Base-by-base conservation (phyloP, 495 filamentous ascomycete species). In the Extremus antarcticus region DNA sequence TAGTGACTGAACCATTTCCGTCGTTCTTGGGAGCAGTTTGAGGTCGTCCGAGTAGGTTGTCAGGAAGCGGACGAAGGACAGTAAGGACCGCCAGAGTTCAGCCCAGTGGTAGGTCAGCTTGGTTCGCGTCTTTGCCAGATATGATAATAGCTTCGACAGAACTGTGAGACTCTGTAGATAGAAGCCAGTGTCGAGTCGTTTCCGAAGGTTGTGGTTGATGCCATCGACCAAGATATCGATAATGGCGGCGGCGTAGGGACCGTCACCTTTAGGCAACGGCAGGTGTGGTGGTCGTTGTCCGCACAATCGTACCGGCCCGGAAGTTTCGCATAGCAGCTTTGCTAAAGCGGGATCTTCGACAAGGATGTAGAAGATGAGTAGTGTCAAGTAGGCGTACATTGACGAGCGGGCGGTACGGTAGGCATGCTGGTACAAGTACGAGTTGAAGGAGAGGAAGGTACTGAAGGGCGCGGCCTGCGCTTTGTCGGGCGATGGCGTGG, bases 371-470 rank as follows among this genome's bases (percentile, higher is more conserved):
- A 97, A 74, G 20, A 86, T 84, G 65, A 91, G 81, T 10, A 97
- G 75, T 61, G 81, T 88, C 20, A 96, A 74, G 56, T 90, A 83
- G 13, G 85, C 81, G 67, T 98, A 98, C 45, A 85, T 75, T 2
- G 85, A 79, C 15, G 88, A 77, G 50, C 91, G 78, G 38, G 74
- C 61, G 4, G 91, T 92, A 9, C 90, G 81, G 66, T 95, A 86
- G 1, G 92, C 90, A 66, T 98, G 92, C 56, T 95, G 90, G 25
- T 95, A 76, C 23, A 97, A 76, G 68, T 97, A 98, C 2, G 91
- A 96, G 4, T 86, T 86, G 21, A 95, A 70, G 0, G 94, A 97
- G 40, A 97, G 73, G 67, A 92, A 94, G 59, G 78, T 78, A 17
- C 83, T 79, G 54, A 98, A 84, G 0, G 92, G 87, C 1, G 84